Conservation (phyloP, 2,329 filamentous ascomycete genomes). For the Stagonosporopsis cucurbitacearum region DNA sequence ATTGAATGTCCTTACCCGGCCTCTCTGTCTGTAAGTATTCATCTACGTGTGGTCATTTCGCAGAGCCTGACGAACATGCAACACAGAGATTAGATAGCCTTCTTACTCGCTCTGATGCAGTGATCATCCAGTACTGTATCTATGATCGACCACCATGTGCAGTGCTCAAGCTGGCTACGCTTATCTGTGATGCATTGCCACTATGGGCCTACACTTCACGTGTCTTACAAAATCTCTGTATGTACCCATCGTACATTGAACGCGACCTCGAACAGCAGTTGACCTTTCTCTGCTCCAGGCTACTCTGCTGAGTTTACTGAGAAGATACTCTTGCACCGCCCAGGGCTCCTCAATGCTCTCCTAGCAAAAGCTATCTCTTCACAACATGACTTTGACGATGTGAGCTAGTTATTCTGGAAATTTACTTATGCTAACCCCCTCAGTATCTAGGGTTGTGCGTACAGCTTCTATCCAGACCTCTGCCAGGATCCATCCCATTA, state of each 20-base stretch:
- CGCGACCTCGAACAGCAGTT: neutral
- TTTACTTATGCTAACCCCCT: neutral
- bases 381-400: slow-evolving; percentile 39
- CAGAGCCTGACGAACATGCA: slow-evolving; percentile 33
- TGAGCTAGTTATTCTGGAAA: slow-evolving; percentile 16
- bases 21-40: slow-evolving; percentile 55
- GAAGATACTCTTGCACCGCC: slow-evolving; percentile 38
- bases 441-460: slow-evolving; percentile 43
- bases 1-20: slow-evolving; percentile 59
- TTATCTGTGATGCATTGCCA: slow-evolving; percentile 58
- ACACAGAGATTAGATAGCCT: slow-evolving; percentile 47
- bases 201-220: slow-evolving; percentile 59
- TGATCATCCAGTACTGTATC: slow-evolving; percentile 55
- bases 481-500: slow-evolving; percentile 39
- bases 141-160: slow-evolving; percentile 57
- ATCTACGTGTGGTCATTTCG: slow-evolving; percentile 19
- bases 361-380: slow-evolving; percentile 43
- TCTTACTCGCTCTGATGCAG: slow-evolving; percentile 39
- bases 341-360: slow-evolving; percentile 41
- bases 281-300: slow-evolving; percentile 25
- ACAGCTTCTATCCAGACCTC: slow-evolving; percentile 40
- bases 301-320: slow-evolving; percentile 41
- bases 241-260: slow-evolving; percentile 13
- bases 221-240: slow-evolving; percentile 59
- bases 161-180: slow-evolving; percentile 51